Evolutionary conservation across 352 stramenopile genomes (phyloP), one percentile per base, ranked within the genome.

Genomic region (Globisporangium nunn): DNA sequence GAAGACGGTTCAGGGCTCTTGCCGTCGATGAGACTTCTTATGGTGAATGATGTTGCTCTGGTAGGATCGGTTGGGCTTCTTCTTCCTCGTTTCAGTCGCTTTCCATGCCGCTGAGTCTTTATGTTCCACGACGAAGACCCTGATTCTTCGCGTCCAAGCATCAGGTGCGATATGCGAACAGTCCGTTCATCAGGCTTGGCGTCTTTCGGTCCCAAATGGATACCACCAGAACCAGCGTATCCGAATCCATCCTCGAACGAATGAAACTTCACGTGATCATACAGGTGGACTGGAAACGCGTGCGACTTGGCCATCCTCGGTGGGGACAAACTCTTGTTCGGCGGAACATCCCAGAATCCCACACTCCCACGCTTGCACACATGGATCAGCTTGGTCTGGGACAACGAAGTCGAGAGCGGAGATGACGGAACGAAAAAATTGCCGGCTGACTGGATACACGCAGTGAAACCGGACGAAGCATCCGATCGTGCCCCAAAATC

Each of bases 321-420:
- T 4, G 70, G 61, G 23, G 70, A 75, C 14, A 60, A 18, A 15
- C 54, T 50, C 35, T 56, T 67, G 29, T 30, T 52, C n/a, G 41
- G 15, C 14, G 74, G 67, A n/a, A 87, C 59, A 51, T 58, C 74
- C 76, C 78, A 88, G 37, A 72, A 72, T 0, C 75, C 78, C 6
- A 91, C 49, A 50, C 68, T 78, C 37, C 81, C 81, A 28, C 64
- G 62, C 39, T 60, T 58, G 33, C 81, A 91, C 54, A 85, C 72
- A 48, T 88, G 78, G 1, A 88, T 68, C 30, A 91, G 41, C 29
- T 53, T 59, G 1, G 59, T 64, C 23, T 64, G 59, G 30, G 46
- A 47, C 5, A 30, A 50, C 29, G 59, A 50, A 6, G 46, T 45
- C 18, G 59, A 56, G 0, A 59, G 35, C 17, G 59, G 59, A 4